Evolutionary conservation across 768 basidiomycete genomes (phyloP), one percentile per base, ranked within the genome.

Genomic region (Xerocomus brunneocitrinus): DNA sequence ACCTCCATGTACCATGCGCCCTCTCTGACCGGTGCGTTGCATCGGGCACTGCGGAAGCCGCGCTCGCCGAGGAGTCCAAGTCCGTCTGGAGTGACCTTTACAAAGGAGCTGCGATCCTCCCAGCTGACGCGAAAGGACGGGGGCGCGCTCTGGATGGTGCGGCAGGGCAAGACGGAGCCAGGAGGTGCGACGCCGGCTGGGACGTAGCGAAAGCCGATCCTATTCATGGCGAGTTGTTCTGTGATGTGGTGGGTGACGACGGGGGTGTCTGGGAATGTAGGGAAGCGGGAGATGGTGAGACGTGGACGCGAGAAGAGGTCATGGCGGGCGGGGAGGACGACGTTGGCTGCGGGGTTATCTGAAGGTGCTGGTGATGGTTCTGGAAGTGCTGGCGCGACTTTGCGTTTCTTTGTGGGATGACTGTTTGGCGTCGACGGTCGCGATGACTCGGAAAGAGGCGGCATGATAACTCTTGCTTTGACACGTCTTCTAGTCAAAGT

Each of bases 1-100:
- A 95, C 82, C 74, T 99, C 97, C 78, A 94, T 83, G 68, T 94
- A 98, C 93, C 93, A 98, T 12, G 79, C 81, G 5, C 97, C 97
- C 61, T 94, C 84, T 24, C 91, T 78, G 22, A 98, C 79, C 0
- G 92, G 89, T 1, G 91, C 86, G 68, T 97, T 98, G 54, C 86
- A 87, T 24, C 97, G 81, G 3, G 87, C 93, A 60, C 89, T 91
- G 25, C 95, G 76, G 68, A 93, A 98, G 4, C 97, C 97, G 48
- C 88, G 89, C 64, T 88, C 87, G 7, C 95, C 91, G 2, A 81
- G 75, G 49, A 95, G 71, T 1, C 82, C 80, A 3, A 88, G 66
- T 0, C 89, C 93, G 61, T 95, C 90, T 51, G 82, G 83, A 0
- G 88, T 84, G 58, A 91, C 83, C 49, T 82, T 83, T 49, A 94